A percentile compares a stretch with the other conserved stretches of the same genome.
phyloP scores from a whole-genome alignment of 331 rosid genomes.

The Malus hybrid region DNA sequence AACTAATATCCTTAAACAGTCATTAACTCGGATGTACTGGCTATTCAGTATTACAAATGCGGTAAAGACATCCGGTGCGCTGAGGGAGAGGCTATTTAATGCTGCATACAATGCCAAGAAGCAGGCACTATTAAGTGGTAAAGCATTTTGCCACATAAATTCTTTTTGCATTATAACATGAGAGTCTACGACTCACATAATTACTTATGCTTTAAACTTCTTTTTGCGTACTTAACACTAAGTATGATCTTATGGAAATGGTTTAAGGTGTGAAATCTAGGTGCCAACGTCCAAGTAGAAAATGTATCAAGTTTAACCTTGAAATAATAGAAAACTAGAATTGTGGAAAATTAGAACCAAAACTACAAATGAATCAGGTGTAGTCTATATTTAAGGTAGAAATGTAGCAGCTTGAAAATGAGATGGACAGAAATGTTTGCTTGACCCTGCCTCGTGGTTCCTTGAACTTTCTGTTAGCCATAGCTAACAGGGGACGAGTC shows the following conservation, averaged over 20 bases:
- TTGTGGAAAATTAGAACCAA: not conserved
- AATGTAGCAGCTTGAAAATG: not conserved
- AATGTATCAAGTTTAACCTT: not conserved
- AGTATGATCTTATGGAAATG: not conserved
- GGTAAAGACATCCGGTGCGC: constrained; percentile 84
- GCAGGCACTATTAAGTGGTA: constrained; percentile 84
- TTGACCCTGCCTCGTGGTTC: not conserved
- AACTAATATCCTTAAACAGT: constrained; percentile 12
- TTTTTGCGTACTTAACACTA: not conserved
- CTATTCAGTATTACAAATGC: constrained; percentile 65
- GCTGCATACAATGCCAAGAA: constrained; percentile 92
- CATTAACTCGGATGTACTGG: constrained; percentile 19
- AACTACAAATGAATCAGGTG: not conserved
- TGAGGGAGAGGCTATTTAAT: constrained; percentile 80
- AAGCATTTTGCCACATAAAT: not conserved
- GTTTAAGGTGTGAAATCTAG: not conserved
- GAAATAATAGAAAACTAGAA: not conserved
- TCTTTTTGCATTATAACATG: not conserved
- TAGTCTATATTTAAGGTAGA: not conserved
- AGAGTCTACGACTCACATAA: not conserved
- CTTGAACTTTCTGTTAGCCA: not conserved
- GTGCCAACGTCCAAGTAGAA: not conserved
- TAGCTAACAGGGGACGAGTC: not conserved
- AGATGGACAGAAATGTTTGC: not conserved
- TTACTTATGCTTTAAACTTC: not conserved